These are phyloP conservation scores for Fragilariopsis cylindrus DNA, from an alignment of 108 stramenopile genomes.

Conservation along the genomic window DNA sequence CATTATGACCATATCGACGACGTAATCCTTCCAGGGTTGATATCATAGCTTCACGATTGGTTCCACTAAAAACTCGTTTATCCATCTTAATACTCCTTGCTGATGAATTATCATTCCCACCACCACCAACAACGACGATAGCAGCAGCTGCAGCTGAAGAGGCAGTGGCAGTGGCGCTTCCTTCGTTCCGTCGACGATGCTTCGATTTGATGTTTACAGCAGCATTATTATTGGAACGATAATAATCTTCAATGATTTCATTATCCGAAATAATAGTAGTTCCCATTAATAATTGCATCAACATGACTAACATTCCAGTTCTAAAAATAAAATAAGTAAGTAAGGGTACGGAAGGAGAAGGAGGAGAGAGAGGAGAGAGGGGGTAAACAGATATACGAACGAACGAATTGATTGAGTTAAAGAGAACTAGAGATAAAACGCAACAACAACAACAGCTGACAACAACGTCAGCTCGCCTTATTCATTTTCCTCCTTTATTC, in stretches of 20 bases:
- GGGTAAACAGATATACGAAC: no score
- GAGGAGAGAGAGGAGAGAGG: no score
- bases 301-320: slow-evolving; percentile 49
- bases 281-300: slow-evolving; percentile 43
- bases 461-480: no score
- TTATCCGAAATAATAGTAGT: slow-evolving; percentile 16
- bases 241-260: slow-evolving; percentile 43
- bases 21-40: slow-evolving; percentile 32
- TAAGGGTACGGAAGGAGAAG: no score
- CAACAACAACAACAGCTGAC: no score
- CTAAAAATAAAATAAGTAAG: slow-evolving; percentile 2
- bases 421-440: no score
- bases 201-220: neutral
- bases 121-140: neutral
- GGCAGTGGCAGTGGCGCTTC: no score
- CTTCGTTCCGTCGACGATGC: no score
- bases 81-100: slow-evolving; percentile 22
- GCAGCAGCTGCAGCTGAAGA: slow-evolving; percentile 23
- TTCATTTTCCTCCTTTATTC: neutral
- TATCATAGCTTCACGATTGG: slow-evolving; percentile 36
- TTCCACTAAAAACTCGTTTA: slow-evolving; percentile 23
- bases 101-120: neutral
- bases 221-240: slow-evolving; percentile 13
- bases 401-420: no score
- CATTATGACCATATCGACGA: slow-evolving; percentile 32